These are phyloP conservation scores for Hypomyces rosellus DNA, from an alignment of 2,329 filamentous ascomycete species.

Conservation along the genomic window DNA sequence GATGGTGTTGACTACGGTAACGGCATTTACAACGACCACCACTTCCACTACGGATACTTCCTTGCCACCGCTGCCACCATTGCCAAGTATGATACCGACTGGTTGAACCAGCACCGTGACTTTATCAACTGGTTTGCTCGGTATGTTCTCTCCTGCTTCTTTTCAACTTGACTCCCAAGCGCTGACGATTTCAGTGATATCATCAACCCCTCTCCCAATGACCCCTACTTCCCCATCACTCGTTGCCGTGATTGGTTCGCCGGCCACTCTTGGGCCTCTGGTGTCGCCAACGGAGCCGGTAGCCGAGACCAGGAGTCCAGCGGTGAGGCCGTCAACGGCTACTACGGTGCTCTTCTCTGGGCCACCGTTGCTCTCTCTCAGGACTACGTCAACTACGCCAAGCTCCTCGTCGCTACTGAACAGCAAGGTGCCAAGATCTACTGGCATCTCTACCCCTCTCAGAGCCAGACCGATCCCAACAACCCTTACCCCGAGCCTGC, in stretches of 20 bases:
- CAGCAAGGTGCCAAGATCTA: constrained; percentile 18
- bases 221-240: constrained; percentile 21
- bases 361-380: constrained; percentile 16
- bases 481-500: constrained; percentile 19
- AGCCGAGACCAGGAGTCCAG: constrained; percentile 22
- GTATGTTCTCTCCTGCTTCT: constrained; percentile 2
- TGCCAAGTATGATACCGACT: constrained; percentile 17
- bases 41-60: constrained; percentile 25
- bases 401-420: constrained; percentile 20
- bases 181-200: constrained; percentile 13
- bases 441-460: constrained; percentile 18
- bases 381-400: constrained; percentile 19
- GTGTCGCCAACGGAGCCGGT: constrained; percentile 20
- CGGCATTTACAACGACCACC: constrained; percentile 24
- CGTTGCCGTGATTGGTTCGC: constrained; percentile 22
- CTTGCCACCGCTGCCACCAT: constrained; percentile 20
- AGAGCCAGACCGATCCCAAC: constrained; percentile 15
- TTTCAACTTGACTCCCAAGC: background rate
- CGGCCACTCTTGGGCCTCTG: constrained; percentile 24
- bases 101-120: constrained; percentile 18
- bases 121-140: constrained; percentile 21
- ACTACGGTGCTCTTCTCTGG: constrained; percentile 22
- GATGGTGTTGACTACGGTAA: constrained; percentile 22
- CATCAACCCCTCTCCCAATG: constrained; percentile 20
- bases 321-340: constrained; percentile 20